A percentile compares a stretch with the other conserved stretches of the same genome.
These are phyloP conservation scores for Selaginella moellendorffii DNA, from an alignment of 75 land plant species.

Conservation along the genomic window DNA sequence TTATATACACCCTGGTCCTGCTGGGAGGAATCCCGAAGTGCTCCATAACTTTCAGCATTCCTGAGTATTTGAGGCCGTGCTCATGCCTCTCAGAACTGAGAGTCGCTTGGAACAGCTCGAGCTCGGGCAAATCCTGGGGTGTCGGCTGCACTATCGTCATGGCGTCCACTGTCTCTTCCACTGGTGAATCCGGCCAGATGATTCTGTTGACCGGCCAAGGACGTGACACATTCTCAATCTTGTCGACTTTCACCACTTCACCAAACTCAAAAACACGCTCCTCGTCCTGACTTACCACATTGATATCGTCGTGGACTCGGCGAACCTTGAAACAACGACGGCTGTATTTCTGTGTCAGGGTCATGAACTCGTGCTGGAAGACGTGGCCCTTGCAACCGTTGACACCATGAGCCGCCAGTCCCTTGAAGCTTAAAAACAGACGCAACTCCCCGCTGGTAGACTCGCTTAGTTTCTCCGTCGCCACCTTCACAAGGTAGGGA, in stretches of 20 bases:
- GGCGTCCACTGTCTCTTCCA: slow-evolving; percentile 1
- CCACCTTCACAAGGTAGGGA: not conserved
- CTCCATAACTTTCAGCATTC: slow-evolving; percentile 1
- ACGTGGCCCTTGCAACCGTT: slow-evolving; percentile 2
- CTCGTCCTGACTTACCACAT: not conserved
- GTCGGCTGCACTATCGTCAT: slow-evolving; percentile 1
- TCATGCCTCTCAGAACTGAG: not conserved
- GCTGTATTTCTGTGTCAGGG: not conserved
- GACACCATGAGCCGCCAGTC: slow-evolving; percentile 1
- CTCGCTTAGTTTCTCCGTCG: slow-evolving; percentile 1
- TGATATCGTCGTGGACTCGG: not conserved
- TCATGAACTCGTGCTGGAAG: slow-evolving; percentile 1
- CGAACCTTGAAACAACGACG: slow-evolving; percentile 1
- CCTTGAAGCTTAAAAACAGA: not conserved
- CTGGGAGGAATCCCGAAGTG: slow-evolving; percentile 2
- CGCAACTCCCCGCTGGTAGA: slow-evolving; percentile 2
- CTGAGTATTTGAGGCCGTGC: not conserved
- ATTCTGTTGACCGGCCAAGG: slow-evolving; percentile 1
- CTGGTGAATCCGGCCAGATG: not conserved
- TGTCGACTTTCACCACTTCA: slow-evolving; percentile 1
- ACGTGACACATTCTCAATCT: slow-evolving; percentile 1
- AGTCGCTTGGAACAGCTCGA: slow-evolving; percentile 1
- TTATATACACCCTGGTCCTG: slow-evolving; percentile 1
- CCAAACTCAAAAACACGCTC: not conserved
- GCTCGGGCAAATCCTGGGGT: slow-evolving; percentile 2